These are phyloP conservation scores for Penicillium brasilianum DNA, from an alignment of 2,329 filamentous ascomycete genomes.

Conservation along the genomic window DNA sequence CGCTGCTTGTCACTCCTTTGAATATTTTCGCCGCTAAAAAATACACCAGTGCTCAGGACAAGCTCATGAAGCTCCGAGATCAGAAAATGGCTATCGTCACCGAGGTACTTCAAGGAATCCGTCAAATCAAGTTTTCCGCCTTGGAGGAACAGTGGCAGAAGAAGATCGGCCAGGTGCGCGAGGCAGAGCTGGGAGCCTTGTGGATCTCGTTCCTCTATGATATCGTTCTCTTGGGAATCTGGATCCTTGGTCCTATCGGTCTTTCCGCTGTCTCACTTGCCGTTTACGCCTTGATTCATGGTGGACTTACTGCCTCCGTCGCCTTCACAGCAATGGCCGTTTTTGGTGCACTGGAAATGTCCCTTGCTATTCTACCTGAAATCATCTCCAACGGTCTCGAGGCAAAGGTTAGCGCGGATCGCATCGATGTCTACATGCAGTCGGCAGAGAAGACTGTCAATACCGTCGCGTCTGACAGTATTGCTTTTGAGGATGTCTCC, in stretches of 20 bases:
- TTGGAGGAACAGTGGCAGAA: constrained; percentile 75
- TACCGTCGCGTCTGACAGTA: constrained; percentile 61
- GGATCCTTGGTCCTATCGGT: constrained; percentile 74
- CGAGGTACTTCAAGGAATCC: constrained; percentile 77
- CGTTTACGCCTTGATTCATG: constrained; percentile 68
- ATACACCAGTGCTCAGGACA: constrained; percentile 69
- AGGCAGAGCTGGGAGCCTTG: constrained; percentile 68
- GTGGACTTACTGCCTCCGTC: constrained; percentile 69
- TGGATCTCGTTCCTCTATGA: constrained; percentile 71
- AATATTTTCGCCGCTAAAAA: constrained; percentile 70
- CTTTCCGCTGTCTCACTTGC: constrained; percentile 73
- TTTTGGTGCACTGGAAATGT: constrained; percentile 74
- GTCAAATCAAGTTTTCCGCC: constrained; percentile 84
- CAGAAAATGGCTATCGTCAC: constrained; percentile 76
- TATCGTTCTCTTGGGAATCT: constrained; percentile 67
- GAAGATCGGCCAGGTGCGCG: constrained; percentile 68
- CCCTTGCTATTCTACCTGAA: constrained; percentile 73
- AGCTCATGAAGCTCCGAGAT: constrained; percentile 76
- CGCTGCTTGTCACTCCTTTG: constrained; percentile 68
- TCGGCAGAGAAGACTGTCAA: constrained; percentile 70
- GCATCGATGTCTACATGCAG: constrained; percentile 74
- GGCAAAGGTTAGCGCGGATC: constrained; percentile 71
- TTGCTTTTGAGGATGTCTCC: constrained; percentile 69
- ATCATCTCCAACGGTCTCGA: constrained; percentile 73
- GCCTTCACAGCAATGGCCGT: constrained; percentile 78